Base-by-base conservation (phyloP, 306 rosid species). In the Fagus crenata region DNA sequence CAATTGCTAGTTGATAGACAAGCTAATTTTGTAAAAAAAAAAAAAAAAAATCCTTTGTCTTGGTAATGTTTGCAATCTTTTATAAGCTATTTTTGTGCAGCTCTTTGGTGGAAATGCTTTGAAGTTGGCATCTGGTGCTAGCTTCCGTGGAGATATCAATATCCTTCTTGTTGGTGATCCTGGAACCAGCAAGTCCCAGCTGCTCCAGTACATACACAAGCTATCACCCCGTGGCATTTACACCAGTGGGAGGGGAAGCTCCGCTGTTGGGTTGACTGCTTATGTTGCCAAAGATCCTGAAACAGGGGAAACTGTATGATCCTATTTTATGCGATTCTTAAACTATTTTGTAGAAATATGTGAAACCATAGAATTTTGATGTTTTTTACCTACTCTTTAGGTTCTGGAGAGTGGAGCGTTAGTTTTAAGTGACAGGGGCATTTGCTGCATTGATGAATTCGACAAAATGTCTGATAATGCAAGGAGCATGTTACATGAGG, bases 161-260 rank as follows among this genome's bases (percentile, higher is more conserved):
- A 89, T 95, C 72, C 96, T 95, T 78, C 92, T 95, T 43, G 97
- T 95, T 83, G 99, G 99, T 81, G 99, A 95, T 88, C 97, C 98
- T 69, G 97, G 98, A 75, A 95, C 98, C 22, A 95, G 98, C 80
- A 92, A 95, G 82, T 95, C 97, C 67, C 98, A 95, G 90, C 86
- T 95, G 74, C 98, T 95, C 74, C 98, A 95, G 64, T 95, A 95
- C 87, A 89, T 95, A 71, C 97, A 92, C 87, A 92, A 95, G 81
- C 84, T 92, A 43, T 86, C 97, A 58, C 97, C 97, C 28, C 97
- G 97, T 51, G 97, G 97, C 65, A 95, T 95, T 88, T 95, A 95
- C 92, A 95, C 99, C 64, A 95, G 97, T 82, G 99, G 99, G 84
- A 86, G 97, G 85, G 99, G 99, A 79, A 95, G 99, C 81, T 95